Evolutionary conservation across 495 filamentous ascomycete genomes (phyloP).

Genomic region (Bombardia bombarda): DNA sequence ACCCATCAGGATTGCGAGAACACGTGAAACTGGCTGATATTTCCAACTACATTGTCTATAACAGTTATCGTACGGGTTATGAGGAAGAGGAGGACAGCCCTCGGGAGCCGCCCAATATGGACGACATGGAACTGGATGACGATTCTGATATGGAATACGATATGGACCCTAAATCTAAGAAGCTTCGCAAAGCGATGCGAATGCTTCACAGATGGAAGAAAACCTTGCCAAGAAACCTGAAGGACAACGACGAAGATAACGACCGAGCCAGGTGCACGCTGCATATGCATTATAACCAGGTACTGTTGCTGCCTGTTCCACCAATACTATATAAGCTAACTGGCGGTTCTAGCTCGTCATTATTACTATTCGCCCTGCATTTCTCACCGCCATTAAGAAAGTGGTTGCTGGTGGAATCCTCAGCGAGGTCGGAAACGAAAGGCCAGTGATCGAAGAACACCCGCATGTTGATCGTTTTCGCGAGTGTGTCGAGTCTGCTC

Average conservation of each 20-base stretch:
- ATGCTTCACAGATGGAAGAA: background rate
- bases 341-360: constrained; percentile 23
- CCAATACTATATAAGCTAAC: constrained; percentile 8
- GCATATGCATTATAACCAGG: constrained; percentile 38
- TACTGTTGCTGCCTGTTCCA: no score
- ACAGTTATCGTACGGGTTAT: constrained; percentile 19
- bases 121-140: background rate
- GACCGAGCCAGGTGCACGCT: constrained; percentile 26
- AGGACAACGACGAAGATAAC: no score
- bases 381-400: constrained; percentile 30
- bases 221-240: background rate
- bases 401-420: constrained; percentile 19
- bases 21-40: constrained; percentile 31
- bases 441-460: constrained; percentile 12
- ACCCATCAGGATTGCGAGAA: constrained; percentile 25
- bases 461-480: constrained; percentile 11
- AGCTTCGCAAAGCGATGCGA: no score
- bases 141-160: no score
- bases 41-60: constrained; percentile 28
- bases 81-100: constrained; percentile 1
- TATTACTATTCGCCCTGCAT: constrained; percentile 30
- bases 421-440: constrained; percentile 6
- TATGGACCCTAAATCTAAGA: no score
- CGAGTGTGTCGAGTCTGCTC: constrained; percentile 25
- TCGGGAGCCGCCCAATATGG: background rate